phyloP scores from a whole-genome alignment of 495 filamentous ascomycete genomes.

The Paragyromitra xinjiangensis region DNA sequence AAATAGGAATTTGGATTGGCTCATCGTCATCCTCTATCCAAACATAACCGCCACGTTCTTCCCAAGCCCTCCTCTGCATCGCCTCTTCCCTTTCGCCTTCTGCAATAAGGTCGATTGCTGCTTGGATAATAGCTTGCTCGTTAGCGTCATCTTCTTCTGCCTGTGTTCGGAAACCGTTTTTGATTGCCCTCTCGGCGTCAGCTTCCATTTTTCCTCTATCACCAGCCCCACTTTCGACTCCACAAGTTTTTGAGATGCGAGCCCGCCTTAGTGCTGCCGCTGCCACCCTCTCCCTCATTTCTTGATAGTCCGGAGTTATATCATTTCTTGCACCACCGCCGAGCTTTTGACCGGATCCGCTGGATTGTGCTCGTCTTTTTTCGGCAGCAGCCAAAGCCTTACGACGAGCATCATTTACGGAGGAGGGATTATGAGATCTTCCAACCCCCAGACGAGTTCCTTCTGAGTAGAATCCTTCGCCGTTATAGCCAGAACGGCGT shows the following conservation, averaged over 20 bases:
- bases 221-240: constrained; percentile 69
- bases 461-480: constrained; percentile 83
- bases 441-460: constrained; percentile 75
- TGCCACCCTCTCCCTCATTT: constrained; percentile 78
- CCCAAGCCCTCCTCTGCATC: constrained; percentile 65
- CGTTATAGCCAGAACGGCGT: constrained; percentile 82
- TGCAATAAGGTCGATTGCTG: constrained; percentile 85
- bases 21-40: constrained; percentile 47
- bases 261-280: constrained; percentile 76
- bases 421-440: constrained; percentile 33
- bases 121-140: constrained; percentile 86
- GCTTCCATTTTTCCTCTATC: constrained; percentile 66
- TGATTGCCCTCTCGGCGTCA: constrained; percentile 72
- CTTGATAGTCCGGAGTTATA: constrained; percentile 65
- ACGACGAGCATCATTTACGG: constrained; percentile 75
- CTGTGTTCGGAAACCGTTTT: constrained; percentile 80
- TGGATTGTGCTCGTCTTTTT: constrained; percentile 67
- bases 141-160: constrained; percentile 91
- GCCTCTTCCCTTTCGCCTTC: constrained; percentile 74
- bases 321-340: constrained; percentile 66
- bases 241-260: constrained; percentile 76
- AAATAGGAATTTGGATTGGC: constrained; percentile 12
- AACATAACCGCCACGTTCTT: constrained; percentile 33
- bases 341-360: constrained; percentile 76
- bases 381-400: constrained; percentile 80